Evolutionary conservation across 2,329 filamentous ascomycete species (phyloP).

Genomic region (Pyrenophora tritici-repentis): DNA sequence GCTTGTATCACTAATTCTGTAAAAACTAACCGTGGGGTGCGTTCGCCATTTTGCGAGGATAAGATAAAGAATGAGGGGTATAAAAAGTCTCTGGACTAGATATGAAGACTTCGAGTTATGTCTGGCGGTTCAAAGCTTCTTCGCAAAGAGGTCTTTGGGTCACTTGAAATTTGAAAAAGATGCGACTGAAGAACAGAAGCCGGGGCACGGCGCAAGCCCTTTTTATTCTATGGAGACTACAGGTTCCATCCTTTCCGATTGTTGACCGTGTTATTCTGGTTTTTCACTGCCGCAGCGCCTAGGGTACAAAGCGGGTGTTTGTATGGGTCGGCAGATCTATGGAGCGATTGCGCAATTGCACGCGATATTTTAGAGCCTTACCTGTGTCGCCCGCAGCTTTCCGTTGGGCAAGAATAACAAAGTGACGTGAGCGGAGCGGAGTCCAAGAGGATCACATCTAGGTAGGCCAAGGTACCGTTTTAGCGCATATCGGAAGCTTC

Average conservation of each 20-base stretch:
- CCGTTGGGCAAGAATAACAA: neutral
- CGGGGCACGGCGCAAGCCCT: slow-evolving; percentile 4
- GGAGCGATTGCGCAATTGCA: slow-evolving; percentile 48
- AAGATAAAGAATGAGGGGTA: neutral
- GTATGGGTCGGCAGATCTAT: slow-evolving; percentile 42
- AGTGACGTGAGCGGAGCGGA: slow-evolving; percentile 18
- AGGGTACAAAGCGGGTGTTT: slow-evolving; percentile 24
- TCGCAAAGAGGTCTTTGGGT: neutral
- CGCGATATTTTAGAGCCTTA: slow-evolving; percentile 33
- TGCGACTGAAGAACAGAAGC: slow-evolving; percentile 9
- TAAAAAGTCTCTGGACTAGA: neutral
- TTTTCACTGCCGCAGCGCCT: slow-evolving; percentile 24
- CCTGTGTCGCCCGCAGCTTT: slow-evolving; percentile 9
- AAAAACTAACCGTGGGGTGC: slow-evolving; percentile 55
- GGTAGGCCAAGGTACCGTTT: neutral
- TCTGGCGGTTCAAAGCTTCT: slow-evolving; percentile 3
- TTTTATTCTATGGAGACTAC: slow-evolving; percentile 18
- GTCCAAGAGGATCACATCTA: neutral
- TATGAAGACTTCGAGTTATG: slow-evolving; percentile 3
- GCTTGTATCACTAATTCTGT: neutral
- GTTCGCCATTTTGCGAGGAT: slow-evolving; percentile 53
- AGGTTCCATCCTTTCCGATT: slow-evolving; percentile 4
- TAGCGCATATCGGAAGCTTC: slow-evolving; percentile 5
- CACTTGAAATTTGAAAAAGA: slow-evolving; percentile 8
- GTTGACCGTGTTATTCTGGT: slow-evolving; percentile 15